A percentile compares a stretch with the other conserved stretches of the same genome.
phyloP scores from a whole-genome alignment of 2,329 filamentous ascomycete species.

The Sodiomyces alkalinus region DNA sequence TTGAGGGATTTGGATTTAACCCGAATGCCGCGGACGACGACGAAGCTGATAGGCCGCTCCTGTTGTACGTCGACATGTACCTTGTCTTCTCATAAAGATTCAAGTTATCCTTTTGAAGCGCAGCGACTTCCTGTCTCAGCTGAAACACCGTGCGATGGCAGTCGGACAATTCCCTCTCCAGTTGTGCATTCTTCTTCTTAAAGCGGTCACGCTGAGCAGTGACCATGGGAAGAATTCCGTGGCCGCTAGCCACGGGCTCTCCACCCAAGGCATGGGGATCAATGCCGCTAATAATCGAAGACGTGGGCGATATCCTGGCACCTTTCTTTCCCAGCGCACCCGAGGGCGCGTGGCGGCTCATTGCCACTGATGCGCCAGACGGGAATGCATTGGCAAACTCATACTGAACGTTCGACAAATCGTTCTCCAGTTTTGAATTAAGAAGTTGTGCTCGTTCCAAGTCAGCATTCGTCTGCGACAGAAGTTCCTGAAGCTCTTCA shows the following conservation, averaged over 20 bases:
- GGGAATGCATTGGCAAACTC: slow-evolving; percentile 74
- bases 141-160: slow-evolving; percentile 69
- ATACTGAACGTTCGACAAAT: slow-evolving; percentile 74
- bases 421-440: slow-evolving; percentile 80
- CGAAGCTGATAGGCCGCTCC: slow-evolving; percentile 44
- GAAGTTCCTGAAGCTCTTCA: slow-evolving; percentile 66
- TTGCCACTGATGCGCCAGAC: slow-evolving; percentile 78
- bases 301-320: slow-evolving; percentile 65
- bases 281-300: slow-evolving; percentile 96
- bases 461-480: slow-evolving; percentile 71
- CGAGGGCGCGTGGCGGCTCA: slow-evolving; percentile 59
- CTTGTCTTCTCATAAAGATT: slow-evolving; percentile 95
- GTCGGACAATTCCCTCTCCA: slow-evolving; percentile 82
- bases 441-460: slow-evolving; percentile 73
- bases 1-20: slow-evolving; percentile 60
- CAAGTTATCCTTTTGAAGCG: slow-evolving; percentile 89
- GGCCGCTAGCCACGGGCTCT: slow-evolving; percentile 57
- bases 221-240: slow-evolving; percentile 92
- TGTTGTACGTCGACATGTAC: slow-evolving; percentile 87
- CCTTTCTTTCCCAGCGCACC: slow-evolving; percentile 46
- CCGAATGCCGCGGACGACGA: slow-evolving; percentile 51
- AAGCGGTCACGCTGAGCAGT: slow-evolving; percentile 96
- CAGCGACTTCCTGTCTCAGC: slow-evolving; percentile 77
- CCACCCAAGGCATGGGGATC: slow-evolving; percentile 46
- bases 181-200: slow-evolving; percentile 85